Conservation (phyloP, 2,329 filamentous ascomycete species). For the Xylariaceae sp. region DNA sequence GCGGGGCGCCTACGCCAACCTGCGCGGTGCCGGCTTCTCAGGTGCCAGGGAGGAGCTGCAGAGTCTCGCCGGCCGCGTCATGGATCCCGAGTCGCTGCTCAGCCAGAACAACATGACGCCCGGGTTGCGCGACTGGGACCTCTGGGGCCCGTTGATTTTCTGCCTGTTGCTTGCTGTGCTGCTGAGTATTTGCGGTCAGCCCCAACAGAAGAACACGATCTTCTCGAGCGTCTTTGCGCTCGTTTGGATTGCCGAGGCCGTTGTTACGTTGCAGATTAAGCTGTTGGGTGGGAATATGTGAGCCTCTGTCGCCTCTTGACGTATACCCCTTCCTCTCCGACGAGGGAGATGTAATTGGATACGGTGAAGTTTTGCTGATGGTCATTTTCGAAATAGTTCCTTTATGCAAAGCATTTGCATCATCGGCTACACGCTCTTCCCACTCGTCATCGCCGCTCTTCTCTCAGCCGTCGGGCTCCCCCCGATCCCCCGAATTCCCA, state of each 20-base stretch:
- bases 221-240: constrained; percentile 96
- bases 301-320: constrained; percentile 39
- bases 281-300: constrained; percentile 95
- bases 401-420: constrained; percentile 98
- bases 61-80: constrained; percentile 56
- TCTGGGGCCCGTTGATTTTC: constrained; percentile 96
- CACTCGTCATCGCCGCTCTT: constrained; percentile 86
- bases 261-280: constrained; percentile 98
- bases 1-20: constrained; percentile 58
- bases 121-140: constrained; percentile 91
- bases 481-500: constrained; percentile 78
- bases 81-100: constrained; percentile 60
- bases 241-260: constrained; percentile 93
- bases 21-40: constrained; percentile 54
- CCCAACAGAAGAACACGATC: constrained; percentile 78
- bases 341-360: neutral
- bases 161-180: constrained; percentile 84
- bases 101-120: constrained; percentile 74
- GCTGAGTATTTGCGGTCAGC: constrained; percentile 74
- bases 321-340: neutral
- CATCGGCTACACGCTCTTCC: constrained; percentile 97
- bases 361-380: constrained; percentile 2
- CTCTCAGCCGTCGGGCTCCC: constrained; percentile 79
- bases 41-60: constrained; percentile 61
- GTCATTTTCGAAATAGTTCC: constrained; percentile 57